Evolutionary conservation across 768 basidiomycete genomes (phyloP).

Genomic region (Kwoniella sp.): DNA sequence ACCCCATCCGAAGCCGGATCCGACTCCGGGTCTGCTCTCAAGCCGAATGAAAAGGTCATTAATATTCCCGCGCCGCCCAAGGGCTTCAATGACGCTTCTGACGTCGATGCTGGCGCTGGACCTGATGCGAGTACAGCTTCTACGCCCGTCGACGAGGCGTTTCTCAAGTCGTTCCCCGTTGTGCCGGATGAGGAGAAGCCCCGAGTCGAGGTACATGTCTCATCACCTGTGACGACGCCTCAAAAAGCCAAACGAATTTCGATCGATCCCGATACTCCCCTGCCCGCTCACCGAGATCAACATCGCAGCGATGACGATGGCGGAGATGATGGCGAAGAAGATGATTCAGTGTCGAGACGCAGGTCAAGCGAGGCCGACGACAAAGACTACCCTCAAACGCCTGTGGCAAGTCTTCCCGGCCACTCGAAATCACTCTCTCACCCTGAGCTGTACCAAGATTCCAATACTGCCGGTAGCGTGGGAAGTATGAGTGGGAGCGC

Average conservation of each 20-base stretch:
- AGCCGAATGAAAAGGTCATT: neutral
- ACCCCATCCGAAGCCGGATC: constrained; percentile 2
- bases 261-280: neutral
- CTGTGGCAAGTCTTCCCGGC: constrained; percentile 24
- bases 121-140: constrained; percentile 5
- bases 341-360: neutral
- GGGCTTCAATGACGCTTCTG: neutral
- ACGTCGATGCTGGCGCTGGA: constrained; percentile 1
- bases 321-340: neutral
- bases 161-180: constrained; percentile 44
- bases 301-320: neutral
- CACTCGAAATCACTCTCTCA: constrained; percentile 18
- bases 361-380: constrained; percentile 9
- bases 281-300: neutral
- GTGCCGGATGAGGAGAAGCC: constrained; percentile 49
- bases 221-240: constrained; percentile 32
- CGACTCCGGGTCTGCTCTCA: neutral
- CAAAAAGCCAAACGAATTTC: constrained; percentile 13
- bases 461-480: neutral
- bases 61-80: neutral
- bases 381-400: constrained; percentile 17
- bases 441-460: constrained; percentile 11
- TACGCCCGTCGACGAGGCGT: constrained; percentile 39
- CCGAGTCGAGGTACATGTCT: constrained; percentile 46
- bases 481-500: neutral